Conservation (phyloP, 768 basidiomycete genomes). For the Russula lepida region DNA sequence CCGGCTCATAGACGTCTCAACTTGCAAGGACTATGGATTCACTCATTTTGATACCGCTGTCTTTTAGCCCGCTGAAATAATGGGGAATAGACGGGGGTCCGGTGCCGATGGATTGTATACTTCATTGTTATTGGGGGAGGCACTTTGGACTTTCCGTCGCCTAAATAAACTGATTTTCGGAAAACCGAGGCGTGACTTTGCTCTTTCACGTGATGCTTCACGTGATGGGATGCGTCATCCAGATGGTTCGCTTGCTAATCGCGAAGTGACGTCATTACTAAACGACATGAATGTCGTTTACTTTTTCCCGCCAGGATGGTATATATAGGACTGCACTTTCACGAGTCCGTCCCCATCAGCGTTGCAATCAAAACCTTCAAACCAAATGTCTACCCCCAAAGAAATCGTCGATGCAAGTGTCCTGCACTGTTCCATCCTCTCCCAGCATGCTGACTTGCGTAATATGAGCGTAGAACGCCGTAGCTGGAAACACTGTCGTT, state of each 20-base stretch:
- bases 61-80: constrained; percentile 84
- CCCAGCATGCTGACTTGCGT: not conserved
- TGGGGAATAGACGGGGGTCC: constrained; percentile 67
- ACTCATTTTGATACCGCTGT: constrained; percentile 68
- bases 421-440: too few species aligned
- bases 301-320: not conserved
- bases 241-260: not conserved
- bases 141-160: constrained; percentile 14
- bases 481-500: constrained; percentile 30
- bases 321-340: not conserved
- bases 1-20: constrained; percentile 67
- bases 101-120: constrained; percentile 89
- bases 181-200: not conserved
- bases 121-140: constrained; percentile 79
- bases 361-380: not conserved
- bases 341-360: not conserved
- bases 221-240: not conserved
- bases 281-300: not conserved
- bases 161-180: not conserved
- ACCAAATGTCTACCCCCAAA: constrained; percentile 8
- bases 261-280: not conserved
- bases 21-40: constrained; percentile 82
- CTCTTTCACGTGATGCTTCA: too few species aligned
- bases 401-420: constrained; percentile 12
- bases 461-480: constrained; percentile 24